phyloP scores from a whole-genome alignment of 106 monocot genomes.

The Dendrobium huoshanense region DNA sequence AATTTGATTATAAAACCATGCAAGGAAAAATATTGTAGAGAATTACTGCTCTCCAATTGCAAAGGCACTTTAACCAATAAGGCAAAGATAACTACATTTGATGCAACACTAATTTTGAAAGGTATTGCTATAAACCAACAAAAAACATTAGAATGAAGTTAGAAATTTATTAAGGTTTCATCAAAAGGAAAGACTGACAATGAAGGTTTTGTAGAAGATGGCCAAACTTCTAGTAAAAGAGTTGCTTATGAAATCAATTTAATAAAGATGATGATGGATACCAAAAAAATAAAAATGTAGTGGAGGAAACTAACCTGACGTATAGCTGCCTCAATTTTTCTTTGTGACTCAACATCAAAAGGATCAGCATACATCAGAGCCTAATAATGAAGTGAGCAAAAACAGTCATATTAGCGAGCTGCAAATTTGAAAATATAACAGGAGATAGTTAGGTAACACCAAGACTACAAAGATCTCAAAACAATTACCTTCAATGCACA shows the following conservation, averaged over 20 bases:
- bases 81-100: background rate
- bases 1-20: background rate
- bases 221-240: background rate
- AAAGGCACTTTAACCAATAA: background rate
- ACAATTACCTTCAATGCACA: background rate
- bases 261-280: background rate
- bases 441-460: background rate
- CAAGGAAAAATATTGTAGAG: background rate
- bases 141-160: background rate
- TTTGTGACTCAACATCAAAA: slow-evolving; percentile 85
- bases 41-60: background rate
- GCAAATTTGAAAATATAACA: background rate
- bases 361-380: slow-evolving; percentile 93
- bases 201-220: background rate
- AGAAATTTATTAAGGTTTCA: background rate
- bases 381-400: slow-evolving; percentile 25
- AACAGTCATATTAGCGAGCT: background rate
- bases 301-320: slow-evolving; percentile 40
- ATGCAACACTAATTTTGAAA: background rate
- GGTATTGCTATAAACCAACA: background rate
- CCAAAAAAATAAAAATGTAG: background rate
- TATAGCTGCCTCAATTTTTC: slow-evolving; percentile 91
- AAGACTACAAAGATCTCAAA: background rate
- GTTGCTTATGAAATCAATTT: background rate
- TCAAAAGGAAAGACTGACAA: background rate